Evolutionary conservation across 345 rosid genomes (phyloP).

Genomic region (Eucalyptus camaldulensis): DNA sequence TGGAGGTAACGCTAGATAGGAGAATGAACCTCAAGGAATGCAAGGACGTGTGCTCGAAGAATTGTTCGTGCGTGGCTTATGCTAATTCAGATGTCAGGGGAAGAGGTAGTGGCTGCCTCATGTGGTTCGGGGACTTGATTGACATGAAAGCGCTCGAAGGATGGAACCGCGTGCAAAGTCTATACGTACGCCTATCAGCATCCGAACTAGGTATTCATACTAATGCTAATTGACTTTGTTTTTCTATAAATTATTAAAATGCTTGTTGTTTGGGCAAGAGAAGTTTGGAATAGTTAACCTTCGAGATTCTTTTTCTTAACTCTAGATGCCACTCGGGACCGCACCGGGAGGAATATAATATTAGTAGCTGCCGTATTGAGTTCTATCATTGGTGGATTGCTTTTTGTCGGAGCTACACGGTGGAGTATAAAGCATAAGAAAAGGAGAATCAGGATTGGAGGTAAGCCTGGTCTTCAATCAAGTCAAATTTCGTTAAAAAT

Average conservation of each 20-base stretch:
- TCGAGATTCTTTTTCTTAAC: not conserved
- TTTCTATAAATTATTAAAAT: not conserved
- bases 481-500: no score
- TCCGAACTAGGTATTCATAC: not conserved
- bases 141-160: not conserved
- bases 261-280: not conserved
- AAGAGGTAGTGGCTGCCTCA: not conserved
- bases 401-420: no score
- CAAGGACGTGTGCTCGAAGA: not conserved
- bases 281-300: not conserved
- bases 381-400: no score
- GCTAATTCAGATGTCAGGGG: not conserved
- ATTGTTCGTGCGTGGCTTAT: slow-evolving; percentile 19
- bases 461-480: no score
- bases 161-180: not conserved
- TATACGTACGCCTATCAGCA: not conserved
- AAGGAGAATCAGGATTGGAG: no score
- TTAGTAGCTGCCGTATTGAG: no score
- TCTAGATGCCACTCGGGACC: not conserved
- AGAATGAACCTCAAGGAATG: slow-evolving; percentile 8
- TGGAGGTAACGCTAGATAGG: not conserved
- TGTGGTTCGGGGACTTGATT: not conserved
- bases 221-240: not conserved
- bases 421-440: no score
- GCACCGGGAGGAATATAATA: not conserved